Evolutionary conservation across 768 basidiomycete species (phyloP).

Genomic region (Panus rudis): DNA sequence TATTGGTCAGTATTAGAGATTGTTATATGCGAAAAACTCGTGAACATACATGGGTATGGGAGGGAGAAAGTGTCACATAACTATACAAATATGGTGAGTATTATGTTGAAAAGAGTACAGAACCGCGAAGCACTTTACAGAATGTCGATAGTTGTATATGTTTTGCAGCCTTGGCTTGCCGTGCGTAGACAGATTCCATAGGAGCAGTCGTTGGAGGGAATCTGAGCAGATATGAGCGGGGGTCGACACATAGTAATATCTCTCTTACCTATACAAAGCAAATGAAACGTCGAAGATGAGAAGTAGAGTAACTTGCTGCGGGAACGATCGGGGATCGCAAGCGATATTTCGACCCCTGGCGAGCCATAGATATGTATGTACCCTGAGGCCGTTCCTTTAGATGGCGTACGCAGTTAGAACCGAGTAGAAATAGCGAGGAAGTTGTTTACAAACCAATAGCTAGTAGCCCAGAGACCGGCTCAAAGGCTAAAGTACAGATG

Average conservation of each 20-base stretch:
- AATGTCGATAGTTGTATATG: constrained; percentile 41
- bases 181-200: constrained; percentile 51
- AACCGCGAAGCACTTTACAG: constrained; percentile 27
- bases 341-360: constrained; percentile 49
- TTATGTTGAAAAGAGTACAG: background rate
- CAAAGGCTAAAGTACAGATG: constrained; percentile 46
- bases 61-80: constrained; percentile 52
- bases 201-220: constrained; percentile 43
- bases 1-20: background rate
- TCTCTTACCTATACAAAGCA: constrained; percentile 56
- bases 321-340: constrained; percentile 38
- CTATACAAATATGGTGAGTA: background rate
- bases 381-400: constrained; percentile 58
- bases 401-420: background rate
- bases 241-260: background rate
- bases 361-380: constrained; percentile 60
- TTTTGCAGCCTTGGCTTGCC: constrained; percentile 47
- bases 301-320: constrained; percentile 55
- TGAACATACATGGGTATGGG: constrained; percentile 62
- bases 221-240: constrained; percentile 27
- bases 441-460: constrained; percentile 43
- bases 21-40: constrained; percentile 8
- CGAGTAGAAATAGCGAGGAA: background rate
- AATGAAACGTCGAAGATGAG: constrained; percentile 41
- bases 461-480: constrained; percentile 55